Evolutionary conservation across 257 asterid species (phyloP).

Genomic region (Solanum sparsipilum): DNA sequence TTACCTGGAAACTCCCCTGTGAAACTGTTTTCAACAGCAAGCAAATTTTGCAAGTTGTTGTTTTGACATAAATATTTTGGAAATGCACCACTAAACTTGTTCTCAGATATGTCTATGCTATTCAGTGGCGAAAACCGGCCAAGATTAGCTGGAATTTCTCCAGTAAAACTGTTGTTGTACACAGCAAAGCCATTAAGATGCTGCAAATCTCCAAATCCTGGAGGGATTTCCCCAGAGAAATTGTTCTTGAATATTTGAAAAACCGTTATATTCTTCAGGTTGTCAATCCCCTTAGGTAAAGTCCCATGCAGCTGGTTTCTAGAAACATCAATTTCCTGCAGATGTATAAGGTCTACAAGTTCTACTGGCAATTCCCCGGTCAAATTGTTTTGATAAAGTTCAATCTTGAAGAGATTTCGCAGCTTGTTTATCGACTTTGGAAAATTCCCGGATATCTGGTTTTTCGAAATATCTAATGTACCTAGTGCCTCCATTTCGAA

Average conservation of each 20-base stretch:
- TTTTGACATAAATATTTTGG: constrained; percentile 12
- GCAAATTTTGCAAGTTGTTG: background rate
- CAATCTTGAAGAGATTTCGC: constrained; percentile 49
- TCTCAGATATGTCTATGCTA: constrained; percentile 12
- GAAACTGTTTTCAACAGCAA: constrained; percentile 5
- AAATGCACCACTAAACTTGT: constrained; percentile 7
- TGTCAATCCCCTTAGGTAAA: constrained; percentile 40
- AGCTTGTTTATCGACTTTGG: constrained; percentile 56
- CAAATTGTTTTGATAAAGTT: constrained; percentile 41
- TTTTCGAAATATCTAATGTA: constrained; percentile 45
- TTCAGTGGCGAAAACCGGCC: constrained; percentile 8
- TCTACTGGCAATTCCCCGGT: constrained; percentile 67
- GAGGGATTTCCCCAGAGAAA: constrained; percentile 3
- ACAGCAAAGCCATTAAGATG: constrained; percentile 2
- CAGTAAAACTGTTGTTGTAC: constrained; percentile 6
- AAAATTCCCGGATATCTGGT: constrained; percentile 44
- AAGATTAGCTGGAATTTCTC: constrained; percentile 3
- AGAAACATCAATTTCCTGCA: constrained; percentile 67
- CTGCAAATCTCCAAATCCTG: constrained; percentile 7
- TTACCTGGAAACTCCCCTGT: constrained; percentile 8
- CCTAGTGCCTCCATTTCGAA: constrained; percentile 47
- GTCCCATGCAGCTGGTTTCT: constrained; percentile 43
- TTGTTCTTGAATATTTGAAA: constrained; percentile 1
- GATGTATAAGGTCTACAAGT: constrained; percentile 41
- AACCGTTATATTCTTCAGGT: constrained; percentile 27